Percentiles rank a stretch among this genome's conserved stretches.
phyloP scores from a whole-genome alignment of 2,329 filamentous ascomycete species.

The Ceratocystis albifundus region DNA sequence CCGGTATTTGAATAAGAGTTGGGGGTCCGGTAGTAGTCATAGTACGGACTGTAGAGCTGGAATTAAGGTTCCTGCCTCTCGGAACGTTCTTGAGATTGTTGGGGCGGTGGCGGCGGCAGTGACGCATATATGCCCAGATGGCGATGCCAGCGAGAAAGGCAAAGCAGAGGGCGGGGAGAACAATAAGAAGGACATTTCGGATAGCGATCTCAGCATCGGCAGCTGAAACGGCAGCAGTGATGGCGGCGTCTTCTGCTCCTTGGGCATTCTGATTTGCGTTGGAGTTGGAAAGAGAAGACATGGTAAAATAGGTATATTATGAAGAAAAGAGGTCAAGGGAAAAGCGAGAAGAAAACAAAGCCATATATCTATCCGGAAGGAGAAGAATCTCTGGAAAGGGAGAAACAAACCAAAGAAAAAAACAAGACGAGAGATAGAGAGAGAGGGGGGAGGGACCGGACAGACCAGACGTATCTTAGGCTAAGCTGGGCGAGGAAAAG shows the following conservation, averaged over 20 bases:
- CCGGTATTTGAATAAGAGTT: neutral
- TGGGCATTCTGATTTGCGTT: neutral
- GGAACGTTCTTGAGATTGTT: neutral
- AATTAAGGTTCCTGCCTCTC: neutral
- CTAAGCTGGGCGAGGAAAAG: neutral
- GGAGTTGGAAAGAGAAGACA: neutral
- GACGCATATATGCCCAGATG: conserved; percentile 2
- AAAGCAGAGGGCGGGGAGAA: conserved; percentile 3
- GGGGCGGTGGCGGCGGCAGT: neutral
- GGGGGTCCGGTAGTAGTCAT: neutral
- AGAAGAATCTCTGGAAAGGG: too few species aligned
- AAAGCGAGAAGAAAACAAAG: neutral
- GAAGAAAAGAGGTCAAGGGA: conserved; percentile 1
- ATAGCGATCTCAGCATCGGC: conserved; percentile 8
- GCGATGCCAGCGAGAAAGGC: neutral
- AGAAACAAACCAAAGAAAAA: neutral
- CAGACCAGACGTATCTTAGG: too few species aligned
- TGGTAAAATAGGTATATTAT: neutral
- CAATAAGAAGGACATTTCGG: conserved; percentile 8
- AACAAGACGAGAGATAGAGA: neutral
- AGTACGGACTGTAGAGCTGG: neutral
- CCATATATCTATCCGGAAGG: neutral
- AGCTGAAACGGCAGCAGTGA: neutral
- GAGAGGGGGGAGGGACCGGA: too few species aligned
- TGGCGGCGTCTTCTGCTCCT: neutral